Evolutionary conservation across 768 basidiomycete genomes (phyloP), one percentile per base, ranked within the genome.

Genomic region (Termitomyces sp.): DNA sequence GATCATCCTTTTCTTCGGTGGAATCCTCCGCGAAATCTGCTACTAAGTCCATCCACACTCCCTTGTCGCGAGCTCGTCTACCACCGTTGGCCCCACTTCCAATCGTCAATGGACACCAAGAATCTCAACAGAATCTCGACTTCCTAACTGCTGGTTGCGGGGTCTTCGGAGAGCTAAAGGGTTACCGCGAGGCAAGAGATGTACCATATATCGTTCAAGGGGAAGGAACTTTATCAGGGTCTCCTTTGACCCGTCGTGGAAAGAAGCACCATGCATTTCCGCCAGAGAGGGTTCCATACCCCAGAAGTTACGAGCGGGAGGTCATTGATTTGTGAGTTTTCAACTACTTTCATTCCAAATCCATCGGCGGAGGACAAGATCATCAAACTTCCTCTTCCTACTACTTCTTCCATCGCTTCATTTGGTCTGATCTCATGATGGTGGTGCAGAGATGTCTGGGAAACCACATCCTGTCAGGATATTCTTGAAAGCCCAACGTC

Each of bases 261-360:
- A 80, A 80, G 66, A 80, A 77, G 59, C 80, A 88, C 58, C 87
- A 90, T 68, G 74, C 80, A 14, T 83, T 74, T 63, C 60, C 67
- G 5, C 65, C 67, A 37, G 65, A 74, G 16, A 78, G 80, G 47
- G 87, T 84, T 5, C 87, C 88, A 13, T 90, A 88, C 66, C 87
- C 88, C 8, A 75, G 85, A 60, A 82, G 78, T 64, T 89, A 87
- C 64, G 86, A 84, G 56, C 71, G 79, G 18, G 76, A 80, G 32
- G 80, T 83, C 39, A 67, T 88, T 26, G 88, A 90, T 71, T 65
- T 86, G 88, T 89, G 66, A 75, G 87, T 81, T 12, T 7, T 46
- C 57, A 43, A 46, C n/a, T n/a, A n/a, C n/a, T n/a, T n/a, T n/a
- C n/a, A n/a, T 61, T 53, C 53, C 27, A 44, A 29, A 18, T 60